phyloP scores from a whole-genome alignment of 2,329 filamentous ascomycete genomes.

The Beauveria sp. region DNA sequence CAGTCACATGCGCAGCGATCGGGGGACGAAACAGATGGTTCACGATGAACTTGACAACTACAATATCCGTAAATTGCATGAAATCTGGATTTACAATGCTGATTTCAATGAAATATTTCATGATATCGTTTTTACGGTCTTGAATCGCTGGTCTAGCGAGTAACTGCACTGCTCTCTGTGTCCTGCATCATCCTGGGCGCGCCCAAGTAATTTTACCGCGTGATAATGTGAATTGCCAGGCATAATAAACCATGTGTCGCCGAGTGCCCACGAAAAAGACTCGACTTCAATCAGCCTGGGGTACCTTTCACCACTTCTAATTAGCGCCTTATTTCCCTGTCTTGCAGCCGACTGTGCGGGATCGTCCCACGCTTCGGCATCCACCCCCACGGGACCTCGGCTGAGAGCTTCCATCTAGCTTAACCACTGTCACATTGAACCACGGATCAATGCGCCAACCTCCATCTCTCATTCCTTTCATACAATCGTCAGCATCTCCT shows the following conservation, averaged over 20 bases:
- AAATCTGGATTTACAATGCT: too few species aligned
- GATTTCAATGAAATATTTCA: too few species aligned
- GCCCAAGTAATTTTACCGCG: too few species aligned
- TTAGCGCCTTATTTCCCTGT: background rate
- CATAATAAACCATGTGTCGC: background rate
- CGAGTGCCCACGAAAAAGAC: background rate
- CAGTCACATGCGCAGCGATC: too few species aligned
- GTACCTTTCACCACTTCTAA: background rate
- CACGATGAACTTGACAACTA: too few species aligned
- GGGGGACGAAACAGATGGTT: background rate
- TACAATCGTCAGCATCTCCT: background rate
- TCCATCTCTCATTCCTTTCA: background rate
- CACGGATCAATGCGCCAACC: background rate
- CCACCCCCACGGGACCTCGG: slow-evolving; percentile 14
- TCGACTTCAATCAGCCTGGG: background rate
- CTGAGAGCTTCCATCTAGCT: slow-evolving; percentile 8
- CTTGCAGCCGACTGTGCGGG: slow-evolving; percentile 1
- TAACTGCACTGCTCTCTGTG: background rate
- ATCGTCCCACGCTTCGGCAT: background rate
- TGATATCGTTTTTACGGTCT: too few species aligned
- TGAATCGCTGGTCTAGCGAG: too few species aligned
- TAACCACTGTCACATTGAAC: slow-evolving; percentile 3
- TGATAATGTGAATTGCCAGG: background rate
- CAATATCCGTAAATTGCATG: too few species aligned
- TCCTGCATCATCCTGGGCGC: too few species aligned